Conservation (phyloP, 495 filamentous ascomycete genomes). For the Aspergillus panamensis region DNA sequence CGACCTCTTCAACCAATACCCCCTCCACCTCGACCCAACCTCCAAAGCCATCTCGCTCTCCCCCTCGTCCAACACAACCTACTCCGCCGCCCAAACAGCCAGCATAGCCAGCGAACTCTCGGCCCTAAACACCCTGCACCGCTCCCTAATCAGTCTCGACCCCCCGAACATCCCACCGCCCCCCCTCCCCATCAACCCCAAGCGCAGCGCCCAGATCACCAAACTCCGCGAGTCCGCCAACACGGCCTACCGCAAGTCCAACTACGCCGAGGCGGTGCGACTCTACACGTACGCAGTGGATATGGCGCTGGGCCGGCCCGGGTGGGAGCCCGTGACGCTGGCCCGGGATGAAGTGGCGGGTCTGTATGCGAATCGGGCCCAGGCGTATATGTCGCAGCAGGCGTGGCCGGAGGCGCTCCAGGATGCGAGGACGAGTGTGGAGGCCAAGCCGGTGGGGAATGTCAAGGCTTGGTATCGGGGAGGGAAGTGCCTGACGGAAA, state of each 20-base stretch:
- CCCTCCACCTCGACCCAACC: conserved; percentile 72
- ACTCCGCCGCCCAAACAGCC: conserved; percentile 28
- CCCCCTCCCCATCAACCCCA: conserved; percentile 77
- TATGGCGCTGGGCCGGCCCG: conserved; percentile 77
- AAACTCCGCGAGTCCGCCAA: conserved; percentile 91
- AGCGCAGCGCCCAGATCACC: conserved; percentile 76
- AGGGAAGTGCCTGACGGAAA: conserved; percentile 81
- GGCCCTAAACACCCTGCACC: conserved; percentile 71
- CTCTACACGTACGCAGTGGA: conserved; percentile 80
- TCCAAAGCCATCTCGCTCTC: conserved; percentile 71
- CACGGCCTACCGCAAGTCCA: conserved; percentile 70
- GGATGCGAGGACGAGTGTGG: conserved; percentile 87
- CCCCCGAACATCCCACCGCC: conserved; percentile 63
- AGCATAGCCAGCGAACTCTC: conserved; percentile 62
- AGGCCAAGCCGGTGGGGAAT: conserved; percentile 80
- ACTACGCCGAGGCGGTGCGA: conserved; percentile 69
- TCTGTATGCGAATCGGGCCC: conserved; percentile 82
- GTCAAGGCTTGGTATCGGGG: conserved; percentile 91
- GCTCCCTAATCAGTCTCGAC: conserved; percentile 57
- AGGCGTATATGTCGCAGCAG: conserved; percentile 77
- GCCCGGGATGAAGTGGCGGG: conserved; percentile 78
- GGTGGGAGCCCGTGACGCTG: conserved; percentile 80
- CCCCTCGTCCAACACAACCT: conserved; percentile 29
- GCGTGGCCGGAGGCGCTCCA: conserved; percentile 77
- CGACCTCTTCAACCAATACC: conserved; percentile 81